Conservation (phyloP, 2,329 filamentous ascomycete species). For the Chaetothyriales sp. region DNA sequence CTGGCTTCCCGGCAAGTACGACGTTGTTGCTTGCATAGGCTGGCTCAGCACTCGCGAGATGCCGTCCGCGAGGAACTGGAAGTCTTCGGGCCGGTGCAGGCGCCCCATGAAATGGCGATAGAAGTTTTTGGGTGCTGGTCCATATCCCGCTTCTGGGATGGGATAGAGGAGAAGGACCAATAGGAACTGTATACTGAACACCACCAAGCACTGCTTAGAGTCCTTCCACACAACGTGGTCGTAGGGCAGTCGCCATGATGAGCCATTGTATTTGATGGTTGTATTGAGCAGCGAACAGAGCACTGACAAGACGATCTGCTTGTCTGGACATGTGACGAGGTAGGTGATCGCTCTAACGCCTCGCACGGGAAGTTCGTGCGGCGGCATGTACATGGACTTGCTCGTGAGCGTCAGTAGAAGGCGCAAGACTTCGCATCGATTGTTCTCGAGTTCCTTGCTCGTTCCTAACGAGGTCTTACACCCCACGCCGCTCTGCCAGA, state of each 20-base stretch:
- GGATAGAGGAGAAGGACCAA: conserved; percentile 75
- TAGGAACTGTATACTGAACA: conserved; percentile 83
- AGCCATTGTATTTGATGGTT: conserved; percentile 88
- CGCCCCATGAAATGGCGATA: conserved; percentile 87
- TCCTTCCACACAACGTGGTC: conserved; percentile 87
- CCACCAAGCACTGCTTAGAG: conserved; percentile 76
- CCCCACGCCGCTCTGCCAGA: conserved; percentile 96
- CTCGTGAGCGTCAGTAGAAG: conserved; percentile 74
- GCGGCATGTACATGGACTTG: conserved; percentile 85
- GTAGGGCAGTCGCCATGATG: conserved; percentile 85
- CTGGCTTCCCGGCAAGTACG: conserved; percentile 77
- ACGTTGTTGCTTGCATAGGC: conserved; percentile 65
- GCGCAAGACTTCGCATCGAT: conserved; percentile 77
- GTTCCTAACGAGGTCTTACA: conserved; percentile 81
- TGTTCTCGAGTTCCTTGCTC: conserved; percentile 84
- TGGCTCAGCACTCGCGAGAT: conserved; percentile 82
- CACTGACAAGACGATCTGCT: conserved; percentile 78
- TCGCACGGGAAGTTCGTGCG: conserved; percentile 63
- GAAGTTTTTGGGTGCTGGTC: conserved; percentile 64
- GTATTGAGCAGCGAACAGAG: conserved; percentile 91
- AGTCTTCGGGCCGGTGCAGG: conserved; percentile 85
- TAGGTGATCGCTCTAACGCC: conserved; percentile 79
- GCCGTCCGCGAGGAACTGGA: conserved; percentile 91
- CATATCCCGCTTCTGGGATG: conserved; percentile 60
- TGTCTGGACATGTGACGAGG: conserved; percentile 74